A percentile compares a stretch with the other conserved stretches of the same genome.
Conservation (phyloP, 164 flowering plant genomes). For the Vitis vinifera region DNA sequence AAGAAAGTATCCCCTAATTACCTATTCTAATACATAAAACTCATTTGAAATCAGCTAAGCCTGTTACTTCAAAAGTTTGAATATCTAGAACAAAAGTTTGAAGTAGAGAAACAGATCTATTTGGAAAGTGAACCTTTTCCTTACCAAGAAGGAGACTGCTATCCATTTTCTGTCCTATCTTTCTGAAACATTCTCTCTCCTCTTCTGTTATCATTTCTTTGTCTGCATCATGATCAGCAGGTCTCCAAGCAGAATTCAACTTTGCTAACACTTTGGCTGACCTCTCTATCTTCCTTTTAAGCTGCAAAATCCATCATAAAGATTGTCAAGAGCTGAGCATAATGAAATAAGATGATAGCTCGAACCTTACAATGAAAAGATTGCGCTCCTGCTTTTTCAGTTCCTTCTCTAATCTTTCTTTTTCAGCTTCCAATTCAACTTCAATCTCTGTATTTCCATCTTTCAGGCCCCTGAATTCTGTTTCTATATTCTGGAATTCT, state of each 20-base stretch:
- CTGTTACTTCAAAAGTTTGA: neutral
- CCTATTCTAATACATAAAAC: neutral
- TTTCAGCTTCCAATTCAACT: conserved; percentile 55
- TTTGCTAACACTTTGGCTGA: conserved; percentile 49
- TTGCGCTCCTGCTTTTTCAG: conserved; percentile 57
- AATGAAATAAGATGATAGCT: neutral
- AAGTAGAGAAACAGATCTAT: neutral
- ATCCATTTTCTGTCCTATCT: conserved; percentile 64
- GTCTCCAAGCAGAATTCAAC: conserved; percentile 55
- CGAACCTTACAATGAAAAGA: conserved; percentile 63
- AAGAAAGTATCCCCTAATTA: too few relatives aligned
- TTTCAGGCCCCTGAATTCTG: conserved; percentile 18
- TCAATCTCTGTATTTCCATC: conserved; percentile 29
- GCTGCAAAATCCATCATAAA: conserved; percentile 42
- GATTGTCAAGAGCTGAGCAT: conserved; percentile 2
- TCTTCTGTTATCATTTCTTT: conserved; percentile 74
- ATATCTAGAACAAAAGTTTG: neutral
- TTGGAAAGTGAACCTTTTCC: conserved; percentile 4
- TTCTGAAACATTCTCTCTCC: conserved; percentile 66
- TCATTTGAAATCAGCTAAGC: neutral
- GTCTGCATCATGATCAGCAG: conserved; percentile 52
- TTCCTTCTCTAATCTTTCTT: conserved; percentile 58
- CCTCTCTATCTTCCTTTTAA: conserved; percentile 65
- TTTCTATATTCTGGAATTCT: conserved; percentile 59
- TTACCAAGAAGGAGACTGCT: conserved; percentile 75